Evolutionary conservation across 805 yeast species (phyloP).

Genomic region (Saturnispora hagleri): DNA sequence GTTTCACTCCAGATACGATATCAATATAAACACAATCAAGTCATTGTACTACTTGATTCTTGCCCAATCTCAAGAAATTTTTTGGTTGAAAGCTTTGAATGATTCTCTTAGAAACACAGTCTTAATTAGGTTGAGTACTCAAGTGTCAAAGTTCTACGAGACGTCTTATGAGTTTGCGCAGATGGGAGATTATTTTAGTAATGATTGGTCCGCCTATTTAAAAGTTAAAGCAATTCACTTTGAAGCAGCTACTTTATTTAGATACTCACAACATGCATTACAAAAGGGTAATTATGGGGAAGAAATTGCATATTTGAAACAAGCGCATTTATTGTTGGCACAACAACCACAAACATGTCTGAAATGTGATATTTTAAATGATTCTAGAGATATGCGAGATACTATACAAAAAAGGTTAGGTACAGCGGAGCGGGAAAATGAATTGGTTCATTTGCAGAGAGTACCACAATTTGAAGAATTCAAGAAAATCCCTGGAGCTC

Average conservation of each 20-base stretch:
- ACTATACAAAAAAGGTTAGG: slow-evolving; percentile 37
- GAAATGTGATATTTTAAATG: slow-evolving; percentile 33
- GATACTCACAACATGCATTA: slow-evolving; percentile 45
- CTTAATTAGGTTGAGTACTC: slow-evolving; percentile 55
- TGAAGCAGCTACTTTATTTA: slow-evolving; percentile 57
- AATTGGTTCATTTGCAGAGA: slow-evolving; percentile 60
- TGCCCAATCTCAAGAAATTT: slow-evolving; percentile 83
- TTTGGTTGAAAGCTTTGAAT: slow-evolving; percentile 65
- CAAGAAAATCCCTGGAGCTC: slow-evolving; percentile 37
- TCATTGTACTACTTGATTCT: slow-evolving; percentile 46
- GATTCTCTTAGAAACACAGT: slow-evolving; percentile 46
- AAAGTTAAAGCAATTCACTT: slow-evolving; percentile 57
- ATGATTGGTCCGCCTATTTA: slow-evolving; percentile 60
- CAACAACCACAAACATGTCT: slow-evolving; percentile 7
- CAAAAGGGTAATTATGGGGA: slow-evolving; percentile 54
- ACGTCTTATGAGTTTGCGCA: slow-evolving; percentile 33
- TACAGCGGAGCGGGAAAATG: slow-evolving; percentile 69
- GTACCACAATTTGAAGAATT: slow-evolving; percentile 42
- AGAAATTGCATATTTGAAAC: slow-evolving; percentile 50
- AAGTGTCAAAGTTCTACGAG: slow-evolving; percentile 49
- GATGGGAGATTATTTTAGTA: slow-evolving; percentile 15
- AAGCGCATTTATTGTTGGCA: slow-evolving; percentile 32
- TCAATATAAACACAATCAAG: slow-evolving; percentile 41
- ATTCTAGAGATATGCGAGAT: slow-evolving; percentile 39
- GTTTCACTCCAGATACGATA: slow-evolving; percentile 30